Evolutionary conservation across 306 rosid genomes (phyloP), one percentile per base, ranked within the genome.

Genomic region (Medicago lupulina): DNA sequence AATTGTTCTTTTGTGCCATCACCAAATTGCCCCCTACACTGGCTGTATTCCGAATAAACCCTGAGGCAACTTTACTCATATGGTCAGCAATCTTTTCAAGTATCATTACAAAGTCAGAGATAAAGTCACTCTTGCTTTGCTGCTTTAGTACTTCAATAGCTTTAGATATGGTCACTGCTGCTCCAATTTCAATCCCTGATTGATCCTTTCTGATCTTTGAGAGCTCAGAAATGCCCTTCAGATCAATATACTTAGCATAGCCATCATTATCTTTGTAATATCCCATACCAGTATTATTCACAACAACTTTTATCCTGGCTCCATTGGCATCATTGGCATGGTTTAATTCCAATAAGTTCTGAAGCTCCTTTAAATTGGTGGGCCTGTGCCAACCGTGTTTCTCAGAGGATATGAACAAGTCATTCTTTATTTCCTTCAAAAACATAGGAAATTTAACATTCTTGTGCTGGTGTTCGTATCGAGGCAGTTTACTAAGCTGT

Each of bases 1-100:
- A 93, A 47, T 80, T 14, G 31, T 79, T 85, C 74, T 81, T 88
- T 72, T 93, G 98, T 34, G 96, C 91, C 92, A 91, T 88, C 57
- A 93, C 89, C 80, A 93, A 77, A 85, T 91, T 93, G 23, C 98
- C 98, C 61, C 97, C 97, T 4, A 89, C 51, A 62, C 92, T 93
- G 40, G 89, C 96, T 17, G 94, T 87, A 70, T 89, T 93, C 54
- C 91, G 79, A 57, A 91, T 67, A 76, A 93, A 91, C 8, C 81
- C 79, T 0, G 97, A 61, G 40, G 92, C 94, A 71, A 89, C 65
- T 86, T 89, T 89, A 54, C 74, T 81, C 93, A 93, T 63, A 71
- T 93, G 96, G 71, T 75, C 69, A 3, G 96, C 79, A 76, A 93
- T 74, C 80, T 75, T 87, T 40, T 70, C 63, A 18, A 87, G 82